These are phyloP conservation scores for Tylopilus sp. DNA, from an alignment of 768 basidiomycete species.

Conservation along the genomic window DNA sequence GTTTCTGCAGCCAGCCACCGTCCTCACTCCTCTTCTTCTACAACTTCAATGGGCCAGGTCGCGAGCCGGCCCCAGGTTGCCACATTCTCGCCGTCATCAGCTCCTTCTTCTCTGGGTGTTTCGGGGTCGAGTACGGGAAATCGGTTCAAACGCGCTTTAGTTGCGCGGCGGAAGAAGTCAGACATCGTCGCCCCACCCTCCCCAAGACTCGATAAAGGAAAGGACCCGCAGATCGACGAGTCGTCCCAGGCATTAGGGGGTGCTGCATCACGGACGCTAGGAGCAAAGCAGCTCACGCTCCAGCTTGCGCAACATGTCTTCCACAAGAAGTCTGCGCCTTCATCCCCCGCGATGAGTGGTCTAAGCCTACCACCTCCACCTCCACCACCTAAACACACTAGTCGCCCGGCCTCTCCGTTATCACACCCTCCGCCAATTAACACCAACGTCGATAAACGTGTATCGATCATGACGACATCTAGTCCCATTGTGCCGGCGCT, in stretches of 20 bases:
- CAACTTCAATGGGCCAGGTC: conserved; percentile 33
- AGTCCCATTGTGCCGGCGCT: conserved; percentile 60
- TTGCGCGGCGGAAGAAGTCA: conserved; percentile 33
- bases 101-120: conserved; percentile 21
- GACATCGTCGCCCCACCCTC: conserved; percentile 20
- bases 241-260: conserved; percentile 8
- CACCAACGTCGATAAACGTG: conserved; percentile 36
- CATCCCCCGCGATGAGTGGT: conserved; percentile 32
- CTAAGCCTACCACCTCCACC: conserved; percentile 32
- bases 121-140: conserved; percentile 23
- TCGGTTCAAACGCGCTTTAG: conserved; percentile 31
- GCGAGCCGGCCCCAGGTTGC: conserved; percentile 32
- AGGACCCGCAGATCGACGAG: conserved; percentile 20
- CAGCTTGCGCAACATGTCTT: conserved; percentile 49
- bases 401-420: conserved; percentile 15
- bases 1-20: conserved; percentile 23
- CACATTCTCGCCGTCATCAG: conserved; percentile 27
- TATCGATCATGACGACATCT: conserved; percentile 49
- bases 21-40: conserved; percentile 25
- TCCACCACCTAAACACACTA: conserved; percentile 38
- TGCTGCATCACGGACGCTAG: conserved; percentile 22
- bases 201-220: conserved; percentile 21
- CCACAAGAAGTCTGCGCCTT: conserved; percentile 34
- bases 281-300: conserved; percentile 36
- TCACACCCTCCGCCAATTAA: conserved; percentile 24